Base-by-base conservation (phyloP, 768 basidiomycete species). In the Termitomyces sp. region DNA sequence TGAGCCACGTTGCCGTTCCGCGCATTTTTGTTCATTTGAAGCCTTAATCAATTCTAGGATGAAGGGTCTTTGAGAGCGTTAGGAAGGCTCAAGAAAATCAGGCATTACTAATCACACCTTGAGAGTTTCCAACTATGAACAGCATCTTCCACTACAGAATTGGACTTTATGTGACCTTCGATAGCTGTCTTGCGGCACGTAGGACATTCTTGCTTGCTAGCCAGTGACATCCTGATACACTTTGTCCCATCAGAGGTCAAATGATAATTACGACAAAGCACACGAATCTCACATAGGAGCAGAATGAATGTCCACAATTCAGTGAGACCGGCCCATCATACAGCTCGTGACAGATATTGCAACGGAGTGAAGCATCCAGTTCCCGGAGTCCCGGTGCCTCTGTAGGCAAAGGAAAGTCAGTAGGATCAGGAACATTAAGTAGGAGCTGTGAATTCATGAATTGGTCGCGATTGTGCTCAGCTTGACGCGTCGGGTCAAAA, bases 241-340 rank as follows among this genome's bases (percentile, higher is more conserved):
- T 93, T 58, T 22, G 42, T 51, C 30, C 22, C 16, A 46, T 56
- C 53, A 58, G 31, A 52, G 36, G 39, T 54, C 34, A 62, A 34
- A 55, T 59, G 1, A 30, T 30, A 11, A 18, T 12, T 27, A 50
- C 45, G 13, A 50, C 37, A 62, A 37, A 27, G 58, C 20, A 36
- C 44, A 67, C 31, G 1, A 36, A 4, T 16, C 86, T 64, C 62
- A 91, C 89, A 66, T 81, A 68, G 15, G 89, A 91, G 73, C 92
- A 93, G 68, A 93, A 94, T 50, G 84, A 87, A 66, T 94, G 92
- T 1, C 90, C 91, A 67, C 92, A 93, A 6, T 70, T 69, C 4
- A 93, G 78, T 3, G 83, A 83, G 30, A 93, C 86, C 5, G 92
- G 92, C 0, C 80, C 90, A 54, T 81, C 81, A 65, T 83, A 89